Conservation (phyloP, 2,329 filamentous ascomycete species). For the Helicocarpus griseus region DNA sequence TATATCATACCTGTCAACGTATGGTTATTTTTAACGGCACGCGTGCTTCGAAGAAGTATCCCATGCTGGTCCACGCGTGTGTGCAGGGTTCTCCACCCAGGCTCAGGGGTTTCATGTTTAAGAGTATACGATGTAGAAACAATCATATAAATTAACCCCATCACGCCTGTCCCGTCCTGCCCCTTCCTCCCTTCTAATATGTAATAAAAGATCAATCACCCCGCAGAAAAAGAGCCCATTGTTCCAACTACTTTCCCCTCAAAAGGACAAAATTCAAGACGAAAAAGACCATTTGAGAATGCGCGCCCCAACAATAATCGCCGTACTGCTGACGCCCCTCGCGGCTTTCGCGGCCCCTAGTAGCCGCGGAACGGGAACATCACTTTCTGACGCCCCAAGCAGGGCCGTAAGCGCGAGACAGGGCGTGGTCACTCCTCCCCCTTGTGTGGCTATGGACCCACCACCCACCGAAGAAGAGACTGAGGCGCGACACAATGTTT, state of each 20-base stretch:
- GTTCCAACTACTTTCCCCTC: not conserved
- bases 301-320: not conserved
- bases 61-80: too few species aligned
- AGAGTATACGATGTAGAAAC: too few species aligned
- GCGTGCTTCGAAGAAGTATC: too few species aligned
- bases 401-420: not conserved
- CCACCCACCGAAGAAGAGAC: not conserved
- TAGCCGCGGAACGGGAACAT: not conserved
- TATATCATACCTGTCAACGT: too few species aligned
- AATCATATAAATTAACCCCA: too few species aligned
- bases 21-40: too few species aligned
- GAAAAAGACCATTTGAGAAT: not conserved
- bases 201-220: too few species aligned
- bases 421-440: not conserved
- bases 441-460: not conserved
- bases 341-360: not conserved
- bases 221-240: too few species aligned
- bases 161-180: too few species aligned
- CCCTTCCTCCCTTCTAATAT: too few species aligned
- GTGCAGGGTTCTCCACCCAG: too few species aligned
- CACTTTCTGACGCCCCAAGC: not conserved
- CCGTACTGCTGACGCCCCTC: not conserved
- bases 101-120: too few species aligned
- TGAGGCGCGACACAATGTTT: not conserved
- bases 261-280: not conserved